Percentiles rank a stretch among this genome's conserved stretches.
phyloP scores from a whole-genome alignment of 306 rosid genomes.

The Vigna angularis region DNA sequence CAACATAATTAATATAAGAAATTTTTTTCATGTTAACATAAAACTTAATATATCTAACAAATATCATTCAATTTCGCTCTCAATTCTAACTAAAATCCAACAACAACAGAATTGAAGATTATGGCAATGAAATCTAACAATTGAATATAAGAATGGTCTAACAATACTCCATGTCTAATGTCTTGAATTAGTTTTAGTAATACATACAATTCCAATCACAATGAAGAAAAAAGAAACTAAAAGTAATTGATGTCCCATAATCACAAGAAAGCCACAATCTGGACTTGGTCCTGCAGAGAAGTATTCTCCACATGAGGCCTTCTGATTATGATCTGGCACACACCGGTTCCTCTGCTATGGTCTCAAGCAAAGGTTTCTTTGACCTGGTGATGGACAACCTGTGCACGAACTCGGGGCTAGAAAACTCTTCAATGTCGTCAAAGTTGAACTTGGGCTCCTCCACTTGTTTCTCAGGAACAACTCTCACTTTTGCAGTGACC shows the following conservation, averaged over 20 bases:
- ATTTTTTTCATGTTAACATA: no score
- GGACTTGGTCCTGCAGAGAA: neutral
- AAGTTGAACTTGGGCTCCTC: constrained; percentile 49
- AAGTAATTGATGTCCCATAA: constrained; percentile 1
- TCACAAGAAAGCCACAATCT: constrained; percentile 18
- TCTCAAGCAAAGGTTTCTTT: constrained; percentile 83
- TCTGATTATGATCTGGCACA: neutral
- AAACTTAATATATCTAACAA: neutral
- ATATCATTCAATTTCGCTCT: neutral
- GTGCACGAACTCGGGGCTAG: constrained; percentile 59
- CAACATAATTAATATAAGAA: no score
- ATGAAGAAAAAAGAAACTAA: neutral
- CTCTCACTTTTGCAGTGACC: constrained; percentile 45
- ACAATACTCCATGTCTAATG: neutral
- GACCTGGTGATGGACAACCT: constrained; percentile 77
- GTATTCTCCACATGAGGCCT: neutral
- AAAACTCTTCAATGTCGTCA: constrained; percentile 72
- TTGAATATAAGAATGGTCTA: constrained; percentile 36
- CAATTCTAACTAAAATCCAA: neutral
- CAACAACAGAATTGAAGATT: neutral
- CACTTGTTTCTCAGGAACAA: constrained; percentile 45
- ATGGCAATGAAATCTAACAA: neutral
- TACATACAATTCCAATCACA: constrained; percentile 48
- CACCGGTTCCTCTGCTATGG: constrained; percentile 72
- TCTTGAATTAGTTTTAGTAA: constrained; percentile 31